These are phyloP conservation scores for Alternaria alternata DNA, from an alignment of 2,329 filamentous ascomycete genomes.

Conservation along the genomic window DNA sequence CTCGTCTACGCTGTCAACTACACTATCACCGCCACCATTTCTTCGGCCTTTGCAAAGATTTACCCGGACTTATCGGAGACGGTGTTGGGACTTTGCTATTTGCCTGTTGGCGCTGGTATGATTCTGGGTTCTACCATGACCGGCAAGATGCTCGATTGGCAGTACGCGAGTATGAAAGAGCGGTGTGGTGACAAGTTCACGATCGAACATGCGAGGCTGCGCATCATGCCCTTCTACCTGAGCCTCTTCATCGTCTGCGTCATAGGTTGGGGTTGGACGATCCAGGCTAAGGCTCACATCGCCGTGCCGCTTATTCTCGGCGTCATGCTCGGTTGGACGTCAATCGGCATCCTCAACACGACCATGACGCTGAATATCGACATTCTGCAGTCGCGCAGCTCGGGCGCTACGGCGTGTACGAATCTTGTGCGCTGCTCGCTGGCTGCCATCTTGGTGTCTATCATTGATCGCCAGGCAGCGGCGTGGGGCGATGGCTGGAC, in stretches of 20 bases:
- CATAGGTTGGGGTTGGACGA: slow-evolving; percentile 38
- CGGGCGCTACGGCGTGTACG: slow-evolving; percentile 38
- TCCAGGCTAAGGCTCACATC: slow-evolving; percentile 31
- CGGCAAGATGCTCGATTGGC: slow-evolving; percentile 61
- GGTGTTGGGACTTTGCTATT: slow-evolving; percentile 52
- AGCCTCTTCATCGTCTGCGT: slow-evolving; percentile 37
- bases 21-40: slow-evolving; percentile 43
- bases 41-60: slow-evolving; percentile 34
- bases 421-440: slow-evolving; percentile 39
- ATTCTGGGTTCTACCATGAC: slow-evolving; percentile 63
- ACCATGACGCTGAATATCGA: slow-evolving; percentile 44
- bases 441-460: slow-evolving; percentile 33
- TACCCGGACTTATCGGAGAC: slow-evolving; percentile 37
- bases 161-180: slow-evolving; percentile 56
- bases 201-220: slow-evolving; percentile 38
- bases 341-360: slow-evolving; percentile 39
- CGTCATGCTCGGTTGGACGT: slow-evolving; percentile 37
- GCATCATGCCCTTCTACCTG: slow-evolving; percentile 40
- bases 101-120: slow-evolving; percentile 64
- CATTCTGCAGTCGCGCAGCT: slow-evolving; percentile 37
- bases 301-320: slow-evolving; percentile 33
- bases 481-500: slow-evolving; percentile 37
- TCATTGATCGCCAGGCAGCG: slow-evolving; percentile 35
- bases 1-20: slow-evolving; percentile 43
- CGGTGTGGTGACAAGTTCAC: slow-evolving; percentile 31